A percentile compares a stretch with the other conserved stretches of the same genome.
Conservation (phyloP, 2,329 filamentous ascomycete genomes). For the Talaromyces sp. region DNA sequence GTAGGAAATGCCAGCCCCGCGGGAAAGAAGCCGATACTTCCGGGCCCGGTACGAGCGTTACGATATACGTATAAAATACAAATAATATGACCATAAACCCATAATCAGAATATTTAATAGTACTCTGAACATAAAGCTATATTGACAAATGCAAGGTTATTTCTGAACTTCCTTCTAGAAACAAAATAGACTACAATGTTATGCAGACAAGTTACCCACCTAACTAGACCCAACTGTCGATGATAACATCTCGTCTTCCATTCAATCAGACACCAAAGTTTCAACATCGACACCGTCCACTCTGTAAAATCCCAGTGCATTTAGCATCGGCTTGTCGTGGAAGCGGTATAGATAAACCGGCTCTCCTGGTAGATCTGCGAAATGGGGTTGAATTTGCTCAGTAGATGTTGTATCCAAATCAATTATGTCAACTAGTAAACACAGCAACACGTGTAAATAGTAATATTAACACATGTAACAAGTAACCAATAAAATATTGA, state of each 20-base stretch:
- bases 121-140: not conserved
- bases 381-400: slow-evolving; percentile 24
- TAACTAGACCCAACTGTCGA: not conserved
- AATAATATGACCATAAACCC: no score
- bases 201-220: not conserved
- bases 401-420: not conserved
- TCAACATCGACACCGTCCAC: slow-evolving; percentile 37
- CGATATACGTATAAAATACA: not conserved
- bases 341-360: slow-evolving; percentile 50
- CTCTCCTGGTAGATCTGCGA: slow-evolving; percentile 25
- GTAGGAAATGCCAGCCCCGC: not conserved
- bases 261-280: slow-evolving; percentile 28
- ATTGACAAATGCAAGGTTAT: not conserved
- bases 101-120: not conserved
- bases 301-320: slow-evolving; percentile 48
- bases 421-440: not conserved
- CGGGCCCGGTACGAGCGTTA: not conserved
- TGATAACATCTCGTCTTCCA: not conserved
- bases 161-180: not conserved
- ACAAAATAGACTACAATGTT: not conserved
- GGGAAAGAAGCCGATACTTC: not conserved
- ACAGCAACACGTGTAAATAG: not conserved
- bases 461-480: not conserved
- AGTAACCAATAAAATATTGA: not conserved
- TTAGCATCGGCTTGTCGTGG: slow-evolving; percentile 53